A percentile compares a stretch with the other conserved stretches of the same genome.
Conservation (phyloP, 148 eudicot genomes). For the Chenopodium suecicum region DNA sequence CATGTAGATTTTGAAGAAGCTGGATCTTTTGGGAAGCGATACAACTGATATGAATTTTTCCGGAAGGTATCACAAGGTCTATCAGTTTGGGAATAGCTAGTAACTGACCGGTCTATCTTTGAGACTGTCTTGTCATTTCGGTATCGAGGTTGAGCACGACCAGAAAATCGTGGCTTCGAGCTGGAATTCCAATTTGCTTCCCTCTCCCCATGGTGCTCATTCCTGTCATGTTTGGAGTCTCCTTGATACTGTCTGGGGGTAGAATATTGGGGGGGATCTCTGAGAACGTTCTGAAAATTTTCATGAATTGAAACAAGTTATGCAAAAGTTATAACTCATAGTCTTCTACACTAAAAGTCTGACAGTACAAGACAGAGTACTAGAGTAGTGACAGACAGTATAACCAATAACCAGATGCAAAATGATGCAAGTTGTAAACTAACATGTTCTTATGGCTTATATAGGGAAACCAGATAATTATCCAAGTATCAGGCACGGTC, state of each 20-base stretch:
- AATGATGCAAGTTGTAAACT: not conserved
- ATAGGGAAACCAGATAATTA: not conserved
- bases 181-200: constrained; percentile 38
- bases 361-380: not conserved
- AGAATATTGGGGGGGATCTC: constrained; percentile 37
- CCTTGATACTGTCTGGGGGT: constrained; percentile 43
- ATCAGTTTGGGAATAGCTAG: constrained; percentile 32
- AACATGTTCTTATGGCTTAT: not conserved
- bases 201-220: constrained; percentile 41
- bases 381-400: not conserved
- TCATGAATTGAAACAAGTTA: not conserved
- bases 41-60: constrained; percentile 20
- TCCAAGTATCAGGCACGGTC: not conserved
- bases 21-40: constrained; percentile 29
- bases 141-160: constrained; percentile 40
- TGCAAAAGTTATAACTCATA: not conserved
- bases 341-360: not conserved
- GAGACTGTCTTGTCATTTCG: constrained; percentile 41
- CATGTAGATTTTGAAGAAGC: constrained; percentile 17
- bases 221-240: constrained; percentile 37
- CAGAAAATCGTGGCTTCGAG: constrained; percentile 38
- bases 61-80: constrained; percentile 31
- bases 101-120: constrained; percentile 36
- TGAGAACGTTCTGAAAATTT: constrained; percentile 31
- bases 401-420: not conserved